phyloP scores from a whole-genome alignment of 2,329 filamentous ascomycete genomes.

The Colletotrichum ledebouriae region DNA sequence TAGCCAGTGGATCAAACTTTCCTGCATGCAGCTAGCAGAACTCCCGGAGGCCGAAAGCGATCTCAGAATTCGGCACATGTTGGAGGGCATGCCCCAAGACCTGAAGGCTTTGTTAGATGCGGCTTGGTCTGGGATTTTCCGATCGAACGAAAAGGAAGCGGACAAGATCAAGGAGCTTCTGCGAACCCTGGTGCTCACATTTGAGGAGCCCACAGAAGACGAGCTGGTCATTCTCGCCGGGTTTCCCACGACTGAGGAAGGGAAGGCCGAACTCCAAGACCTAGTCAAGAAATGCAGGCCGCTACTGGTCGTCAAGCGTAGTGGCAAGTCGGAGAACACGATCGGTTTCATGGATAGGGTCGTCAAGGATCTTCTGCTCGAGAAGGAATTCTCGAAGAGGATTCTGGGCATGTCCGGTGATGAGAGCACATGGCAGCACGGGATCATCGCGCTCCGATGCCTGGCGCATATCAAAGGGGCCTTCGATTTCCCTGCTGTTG shows the following conservation, averaged over 20 bases:
- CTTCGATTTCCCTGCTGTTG: constrained; percentile 48
- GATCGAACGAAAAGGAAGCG: constrained; percentile 47
- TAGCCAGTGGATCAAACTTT: constrained; percentile 60
- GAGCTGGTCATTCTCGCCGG: constrained; percentile 56
- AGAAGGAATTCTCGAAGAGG: constrained; percentile 49
- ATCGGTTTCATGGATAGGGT: constrained; percentile 50
- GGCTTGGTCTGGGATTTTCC: constrained; percentile 55
- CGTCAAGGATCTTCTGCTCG: constrained; percentile 55
- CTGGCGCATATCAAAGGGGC: constrained; percentile 54
- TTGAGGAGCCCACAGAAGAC: constrained; percentile 55
- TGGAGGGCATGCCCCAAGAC: constrained; percentile 57
- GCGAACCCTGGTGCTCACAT: constrained; percentile 56
- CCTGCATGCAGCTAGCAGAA: constrained; percentile 56
- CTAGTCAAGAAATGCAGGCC: constrained; percentile 57
- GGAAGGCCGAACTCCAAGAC: constrained; percentile 51
- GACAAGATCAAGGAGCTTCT: constrained; percentile 59
- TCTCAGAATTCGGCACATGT: constrained; percentile 53
- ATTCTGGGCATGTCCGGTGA: constrained; percentile 54
- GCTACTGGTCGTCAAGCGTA: constrained; percentile 43
- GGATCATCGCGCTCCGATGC: constrained; percentile 54
- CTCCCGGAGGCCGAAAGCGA: constrained; percentile 54
- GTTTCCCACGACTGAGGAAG: constrained; percentile 48
- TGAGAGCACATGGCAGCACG: constrained; percentile 58
- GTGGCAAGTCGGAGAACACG: constrained; percentile 36
- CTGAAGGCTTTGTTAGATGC: constrained; percentile 53